Base-by-base conservation (phyloP, 2,329 filamentous ascomycete species). In the Aspergillus quadricinctus region DNA sequence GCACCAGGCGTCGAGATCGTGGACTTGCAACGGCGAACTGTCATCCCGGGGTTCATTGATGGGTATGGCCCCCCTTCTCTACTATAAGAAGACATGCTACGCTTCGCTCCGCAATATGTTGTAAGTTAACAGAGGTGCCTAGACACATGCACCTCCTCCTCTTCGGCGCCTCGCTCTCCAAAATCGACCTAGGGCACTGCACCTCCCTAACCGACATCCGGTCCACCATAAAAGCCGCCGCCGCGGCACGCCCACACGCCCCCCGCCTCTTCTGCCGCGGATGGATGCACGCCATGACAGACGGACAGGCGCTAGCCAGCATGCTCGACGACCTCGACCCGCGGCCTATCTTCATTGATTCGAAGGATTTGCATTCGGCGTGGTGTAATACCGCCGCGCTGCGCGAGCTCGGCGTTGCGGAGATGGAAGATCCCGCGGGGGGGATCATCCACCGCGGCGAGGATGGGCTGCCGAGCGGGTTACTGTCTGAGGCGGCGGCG, bases 351-450 rank as follows among this genome's bases (percentile, higher is more conserved):
- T 80, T 75, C 60, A 77, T 81, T 52, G 76, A 80, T 49, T 70
- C 77, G 3, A 77, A 78, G 50, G 78, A 80, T 57, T 67, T 81
- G 17, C 79, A 81, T 62, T 80, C 77, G 0, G 74, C 74, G 2
- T 81, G 79, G 79, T 80, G 78, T 63, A 81, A 79, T 59, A 75
- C 66, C 40, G 69, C 78, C 3, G 79, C 78, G 1, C 64, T 81
- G 28, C 50, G 66, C 50, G 79, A 81, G 61, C 71, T 81, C 60
- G 70, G 69, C 10, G 66, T 78, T 4, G 63, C 74, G 27, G 64
- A 71, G 3, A 70, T 73, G 62, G 64, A 72, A 2, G 71, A 77
- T 53, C 77, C 78, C 0, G 71, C 72, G 0, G 79, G 79, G 1
- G 79, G 79, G 1, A 71, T 64, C 1, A 80, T 81, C 50, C 70